Conservation (phyloP, 106 monocot genomes). For the Dendrobium catenatum region DNA sequence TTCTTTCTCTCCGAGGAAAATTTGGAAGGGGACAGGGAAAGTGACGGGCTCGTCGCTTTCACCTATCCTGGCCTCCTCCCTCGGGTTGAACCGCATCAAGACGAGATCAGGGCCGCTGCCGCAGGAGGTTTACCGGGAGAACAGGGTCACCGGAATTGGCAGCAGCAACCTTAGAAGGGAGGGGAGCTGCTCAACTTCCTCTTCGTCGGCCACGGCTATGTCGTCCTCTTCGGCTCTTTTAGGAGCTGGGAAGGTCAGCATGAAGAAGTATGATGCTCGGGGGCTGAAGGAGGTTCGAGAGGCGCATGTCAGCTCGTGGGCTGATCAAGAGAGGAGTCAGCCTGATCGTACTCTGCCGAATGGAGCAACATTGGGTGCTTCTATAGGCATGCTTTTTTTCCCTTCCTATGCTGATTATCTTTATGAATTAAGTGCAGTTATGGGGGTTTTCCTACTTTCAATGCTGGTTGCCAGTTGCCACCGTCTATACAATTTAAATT, state of each 20-base stretch:
- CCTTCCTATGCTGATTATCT: not conserved
- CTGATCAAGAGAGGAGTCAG: constrained; percentile 10
- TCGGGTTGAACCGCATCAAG: constrained; percentile 89
- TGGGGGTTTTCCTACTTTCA: too few species aligned
- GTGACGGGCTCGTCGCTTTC: constrained; percentile 26
- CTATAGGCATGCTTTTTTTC: not conserved
- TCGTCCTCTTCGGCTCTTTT: constrained; percentile 1
- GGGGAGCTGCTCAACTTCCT: constrained; percentile 29
- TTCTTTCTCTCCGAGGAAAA: constrained; percentile 30
- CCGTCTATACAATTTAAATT: not conserved
- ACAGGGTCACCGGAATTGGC: constrained; percentile 49
- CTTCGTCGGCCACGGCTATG: constrained; percentile 14
- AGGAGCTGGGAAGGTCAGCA: constrained; percentile 26
- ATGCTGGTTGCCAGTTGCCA: not conserved
- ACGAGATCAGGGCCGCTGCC: constrained; percentile 96
- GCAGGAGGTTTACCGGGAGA: constrained; percentile 45
- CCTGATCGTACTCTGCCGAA: not conserved
- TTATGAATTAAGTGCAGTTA: not conserved
- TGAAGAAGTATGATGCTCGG: constrained; percentile 44
- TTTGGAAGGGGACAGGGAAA: constrained; percentile 17
- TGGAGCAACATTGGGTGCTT: not conserved
- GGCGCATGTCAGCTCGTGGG: constrained; percentile 22
- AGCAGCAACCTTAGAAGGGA: constrained; percentile 46
- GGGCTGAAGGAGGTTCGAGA: constrained; percentile 34
- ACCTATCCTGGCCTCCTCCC: constrained; percentile 77